Evolutionary conservation across 2,329 filamentous ascomycete species (phyloP), one percentile per base, ranked within the genome.

Genomic region (Cordyceps cicadae): DNA sequence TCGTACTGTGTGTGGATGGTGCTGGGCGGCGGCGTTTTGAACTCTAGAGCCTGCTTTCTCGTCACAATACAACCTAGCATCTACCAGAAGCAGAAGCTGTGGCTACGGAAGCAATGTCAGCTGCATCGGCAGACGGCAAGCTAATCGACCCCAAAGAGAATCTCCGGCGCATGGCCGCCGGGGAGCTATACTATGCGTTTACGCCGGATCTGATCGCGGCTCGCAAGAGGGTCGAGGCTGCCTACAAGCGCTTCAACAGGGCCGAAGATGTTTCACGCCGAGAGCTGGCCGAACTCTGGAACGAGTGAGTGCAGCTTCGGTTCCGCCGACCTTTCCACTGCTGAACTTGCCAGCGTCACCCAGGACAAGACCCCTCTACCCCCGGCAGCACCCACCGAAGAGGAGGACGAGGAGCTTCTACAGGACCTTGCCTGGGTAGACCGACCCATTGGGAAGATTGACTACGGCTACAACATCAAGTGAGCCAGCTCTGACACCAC

Each of bases 401-500:
- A 82, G 62, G 83, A 83, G 65, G 88, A 93, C 64, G 84, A 86
- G 17, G 77, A 75, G 17, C 76, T 86, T 1, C 81, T 92, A 54
- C 76, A 78, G 32, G 75, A 86, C 54, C 72, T 87, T 19, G 83
- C 88, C 0, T 90, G 84, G 80, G 78, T 92, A 17, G 85, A 88
- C 63, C 74, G 80, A 0, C 89, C 89, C 0, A 76, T 93, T 61
- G 46, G 34, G 5, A 81, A 79, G 59, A 81, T 87, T 64, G 89
- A 93, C 72, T 92, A 93, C 66, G 90, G 90, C 6, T 85, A 80
- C 67, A 91, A 93, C 64, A 77, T 92, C 54, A 81, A 74, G 79
- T 81, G 70, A 50, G 70, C 17, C 17, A 41, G 1, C 5, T 37
- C 34, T 11, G 4, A 24, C 14, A 5, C 5, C 6, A 41, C 37